phyloP scores from a whole-genome alignment of 2,329 filamentous ascomycete species.

The Pestalotiopsis sp. region DNA sequence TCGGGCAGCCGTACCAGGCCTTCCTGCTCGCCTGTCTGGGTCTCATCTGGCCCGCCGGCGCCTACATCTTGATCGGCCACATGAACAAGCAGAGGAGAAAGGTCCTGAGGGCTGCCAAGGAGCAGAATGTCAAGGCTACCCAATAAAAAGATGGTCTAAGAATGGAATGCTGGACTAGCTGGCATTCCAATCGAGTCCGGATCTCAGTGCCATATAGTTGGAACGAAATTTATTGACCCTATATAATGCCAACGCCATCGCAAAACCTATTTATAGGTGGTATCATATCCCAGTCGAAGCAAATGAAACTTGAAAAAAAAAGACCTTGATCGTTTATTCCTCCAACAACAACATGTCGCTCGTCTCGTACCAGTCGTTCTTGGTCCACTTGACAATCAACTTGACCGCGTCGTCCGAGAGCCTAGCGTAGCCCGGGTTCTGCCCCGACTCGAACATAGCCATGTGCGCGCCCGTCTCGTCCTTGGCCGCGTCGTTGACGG shows the following conservation, averaged over 20 bases:
- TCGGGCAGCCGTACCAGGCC: slow-evolving; percentile 56
- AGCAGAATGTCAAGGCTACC: slow-evolving; percentile 34
- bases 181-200: not conserved
- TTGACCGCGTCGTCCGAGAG: slow-evolving; percentile 66
- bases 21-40: slow-evolving; percentile 76
- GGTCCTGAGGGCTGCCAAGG: slow-evolving; percentile 66
- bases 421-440: slow-evolving; percentile 71
- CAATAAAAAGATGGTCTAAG: not conserved
- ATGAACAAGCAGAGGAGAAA: slow-evolving; percentile 91
- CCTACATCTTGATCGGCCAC: slow-evolving; percentile 86
- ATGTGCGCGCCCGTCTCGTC: slow-evolving; percentile 85
- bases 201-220: too few species aligned
- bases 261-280: not conserved
- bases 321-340: slow-evolving; percentile 20
- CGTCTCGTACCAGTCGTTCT: slow-evolving; percentile 66
- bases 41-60: slow-evolving; percentile 74
- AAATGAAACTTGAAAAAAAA: not conserved
- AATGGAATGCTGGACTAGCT: not conserved
- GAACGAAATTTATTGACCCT: not conserved
- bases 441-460: slow-evolving; percentile 71
- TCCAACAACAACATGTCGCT: slow-evolving; percentile 37
- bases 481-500: slow-evolving; percentile 73
- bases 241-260: slow-evolving; percentile 5
- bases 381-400: slow-evolving; percentile 64
- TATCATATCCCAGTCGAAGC: slow-evolving; percentile 8